A percentile compares a stretch with the other conserved stretches of the same genome.
These are phyloP conservation scores for Acorus gramineus DNA, from an alignment of 106 monocot genomes.

Conservation along the genomic window DNA sequence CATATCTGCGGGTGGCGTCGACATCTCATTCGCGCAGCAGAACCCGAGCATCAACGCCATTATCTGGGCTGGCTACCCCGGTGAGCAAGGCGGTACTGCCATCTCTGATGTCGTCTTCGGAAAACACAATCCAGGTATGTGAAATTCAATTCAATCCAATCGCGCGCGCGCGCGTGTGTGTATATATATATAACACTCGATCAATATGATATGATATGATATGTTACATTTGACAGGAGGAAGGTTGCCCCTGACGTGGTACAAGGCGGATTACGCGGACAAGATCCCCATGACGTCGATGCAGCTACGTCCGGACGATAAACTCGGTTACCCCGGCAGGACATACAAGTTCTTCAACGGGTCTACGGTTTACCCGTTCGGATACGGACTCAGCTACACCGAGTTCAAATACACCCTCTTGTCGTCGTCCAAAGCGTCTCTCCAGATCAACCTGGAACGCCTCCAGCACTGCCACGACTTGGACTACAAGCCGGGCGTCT, in stretches of 20 bases:
- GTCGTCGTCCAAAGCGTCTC: neutral
- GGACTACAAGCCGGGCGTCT: constrained; percentile 3
- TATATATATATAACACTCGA: neutral
- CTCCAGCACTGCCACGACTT: constrained; percentile 13
- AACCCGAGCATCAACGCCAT: constrained; percentile 25
- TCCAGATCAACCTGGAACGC: neutral
- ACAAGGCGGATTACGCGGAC: constrained; percentile 1
- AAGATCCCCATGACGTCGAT: constrained; percentile 29
- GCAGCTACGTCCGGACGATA: constrained; percentile 15
- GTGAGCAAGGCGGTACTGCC: constrained; percentile 32
- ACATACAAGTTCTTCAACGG: constrained; percentile 52
- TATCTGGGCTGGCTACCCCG: constrained; percentile 39
- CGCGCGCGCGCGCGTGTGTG: neutral
- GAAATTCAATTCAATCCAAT: neutral
- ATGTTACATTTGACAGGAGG: constrained; percentile 10
- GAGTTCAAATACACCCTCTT: constrained; percentile 12
- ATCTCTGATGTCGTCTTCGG: constrained; percentile 39
- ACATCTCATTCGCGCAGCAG: constrained; percentile 12
- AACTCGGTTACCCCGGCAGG: constrained; percentile 30
- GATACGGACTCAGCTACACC: constrained; percentile 43
- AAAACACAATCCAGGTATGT: constrained; percentile 23
- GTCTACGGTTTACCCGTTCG: constrained; percentile 21
- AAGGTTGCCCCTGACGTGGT: constrained; percentile 44
- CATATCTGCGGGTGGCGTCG: constrained; percentile 14
- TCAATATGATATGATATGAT: neutral